Evolutionary conservation across 169 alveolate genomes (phyloP), one percentile per base, ranked within the genome.

Genomic region (Plasmodium adleri): DNA sequence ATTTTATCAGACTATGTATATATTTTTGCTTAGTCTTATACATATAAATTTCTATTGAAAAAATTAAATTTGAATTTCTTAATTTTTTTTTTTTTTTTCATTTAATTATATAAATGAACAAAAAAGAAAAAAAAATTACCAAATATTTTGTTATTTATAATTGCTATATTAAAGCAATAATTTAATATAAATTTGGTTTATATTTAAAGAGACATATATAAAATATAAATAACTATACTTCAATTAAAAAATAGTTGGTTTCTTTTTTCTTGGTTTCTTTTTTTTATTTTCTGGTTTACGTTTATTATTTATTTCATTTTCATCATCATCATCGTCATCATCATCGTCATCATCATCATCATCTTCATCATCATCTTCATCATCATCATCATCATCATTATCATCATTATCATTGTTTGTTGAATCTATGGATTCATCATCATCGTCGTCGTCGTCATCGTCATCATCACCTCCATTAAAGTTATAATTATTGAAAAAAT

Each of bases 391-490:
- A 52, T 50, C 73, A 74, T 39, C 88, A 20, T 56, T 54, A 74
- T 58, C 56, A 73, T 56, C 52, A 50, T 74, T 32, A 43, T 26
- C 73, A 10, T 52, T 54, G 3, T 74, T 63, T 28, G 22, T 43
- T 39, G 47, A 3, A 22, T 74, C 59, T 17, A 22, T 59, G 15
- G 20, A 24, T 9, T 66, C 74, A 45, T 63, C 63, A 62, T 24
- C 67, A 47, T 64, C 78, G 32, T 78, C 89, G 54, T 78, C 78
- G 45, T 78, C 89, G 26, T 78, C 78, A 9, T 76, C 89, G 20
- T 64, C 70, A 45, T 76, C 89, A 56, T 59, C 89, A 13, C 39
- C 89, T 28, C 32, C 89, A 52, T 52, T 74, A 62, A 43, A 45
- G 32, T 59, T 39, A 28, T 47, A 26, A n/a, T 59, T 67, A 22